Conservation (phyloP, 2,329 filamentous ascomycete species). For the Talaromyces sp. region DNA sequence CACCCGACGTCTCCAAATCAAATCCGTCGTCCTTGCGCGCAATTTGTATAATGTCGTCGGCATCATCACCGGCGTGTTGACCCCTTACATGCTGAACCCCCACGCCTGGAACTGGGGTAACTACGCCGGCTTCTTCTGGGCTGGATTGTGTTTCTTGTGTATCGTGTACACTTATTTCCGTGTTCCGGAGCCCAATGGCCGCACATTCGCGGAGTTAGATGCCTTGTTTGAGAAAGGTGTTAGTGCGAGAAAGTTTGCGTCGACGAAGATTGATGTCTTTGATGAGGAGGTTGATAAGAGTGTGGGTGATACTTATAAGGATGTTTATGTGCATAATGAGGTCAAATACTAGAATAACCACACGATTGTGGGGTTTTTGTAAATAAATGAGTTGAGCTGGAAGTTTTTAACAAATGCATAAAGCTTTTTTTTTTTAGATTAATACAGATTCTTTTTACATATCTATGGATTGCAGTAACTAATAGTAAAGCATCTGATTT, state of each 20-base stretch:
- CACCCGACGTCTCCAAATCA: conserved; percentile 77
- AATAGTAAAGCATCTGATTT: no score
- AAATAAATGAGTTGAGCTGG: neutral
- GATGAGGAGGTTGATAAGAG: conserved; percentile 29
- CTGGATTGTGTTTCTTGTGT: conserved; percentile 72
- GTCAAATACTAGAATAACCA: neutral
- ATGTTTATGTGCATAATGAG: neutral
- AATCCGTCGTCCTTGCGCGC: conserved; percentile 81
- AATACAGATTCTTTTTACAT: no score
- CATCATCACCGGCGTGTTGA: conserved; percentile 75
- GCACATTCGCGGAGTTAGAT: conserved; percentile 82
- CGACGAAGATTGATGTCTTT: conserved; percentile 53
- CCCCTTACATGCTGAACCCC: conserved; percentile 90
- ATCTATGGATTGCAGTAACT: no score
- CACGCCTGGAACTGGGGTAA: conserved; percentile 82
- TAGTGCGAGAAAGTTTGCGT: conserved; percentile 66
- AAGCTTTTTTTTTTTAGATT: no score
- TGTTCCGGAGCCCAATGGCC: conserved; percentile 71
- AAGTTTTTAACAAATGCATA: no score
- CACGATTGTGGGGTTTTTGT: neutral
- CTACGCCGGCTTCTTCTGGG: conserved; percentile 85
- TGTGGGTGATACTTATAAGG: conserved; percentile 14
- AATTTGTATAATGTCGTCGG: conserved; percentile 76
- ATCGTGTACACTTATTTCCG: conserved; percentile 78
- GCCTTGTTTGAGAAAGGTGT: conserved; percentile 72